These are phyloP conservation scores for Cutaneotrichosporon cutaneum DNA, from an alignment of 1,284 basidiomycete species.

Conservation along the genomic window DNA sequence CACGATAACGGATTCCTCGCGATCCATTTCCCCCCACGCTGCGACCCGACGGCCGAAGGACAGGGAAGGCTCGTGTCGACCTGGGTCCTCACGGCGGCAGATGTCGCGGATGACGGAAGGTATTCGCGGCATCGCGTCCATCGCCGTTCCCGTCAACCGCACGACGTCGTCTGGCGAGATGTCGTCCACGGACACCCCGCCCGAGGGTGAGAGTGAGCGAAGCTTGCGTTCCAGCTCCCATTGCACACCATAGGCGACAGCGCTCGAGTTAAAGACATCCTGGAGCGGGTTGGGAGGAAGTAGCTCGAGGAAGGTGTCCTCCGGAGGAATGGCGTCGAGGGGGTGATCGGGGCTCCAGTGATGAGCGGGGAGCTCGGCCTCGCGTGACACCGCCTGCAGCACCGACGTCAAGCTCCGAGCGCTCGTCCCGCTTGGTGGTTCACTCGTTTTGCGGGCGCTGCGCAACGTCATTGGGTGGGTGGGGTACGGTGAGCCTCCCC, in stretches of 20 bases:
- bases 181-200: conserved; percentile 17
- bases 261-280: conserved; percentile 18
- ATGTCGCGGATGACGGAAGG: background rate
- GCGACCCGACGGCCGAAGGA: background rate
- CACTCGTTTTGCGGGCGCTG: background rate
- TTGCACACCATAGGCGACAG: conserved; percentile 33
- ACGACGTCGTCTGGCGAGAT: conserved; percentile 25
- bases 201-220: conserved; percentile 10
- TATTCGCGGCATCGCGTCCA: conserved; percentile 16
- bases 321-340: background rate
- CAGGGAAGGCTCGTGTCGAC: background rate
- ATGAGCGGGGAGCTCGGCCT: background rate
- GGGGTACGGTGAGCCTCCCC: background rate
- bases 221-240: conserved; percentile 37
- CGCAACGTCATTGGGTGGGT: background rate
- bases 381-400: background rate
- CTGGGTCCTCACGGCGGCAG: background rate
- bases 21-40: conserved; percentile 28
- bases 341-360: conserved; percentile 8
- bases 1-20: conserved; percentile 31
- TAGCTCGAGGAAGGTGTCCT: conserved; percentile 19
- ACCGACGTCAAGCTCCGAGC: background rate
- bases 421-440: background rate
- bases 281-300: conserved; percentile 28
- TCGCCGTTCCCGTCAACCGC: conserved; percentile 20